Evolutionary conservation across 345 rosid species (phyloP).

Genomic region (Eucalyptus viminalis): DNA sequence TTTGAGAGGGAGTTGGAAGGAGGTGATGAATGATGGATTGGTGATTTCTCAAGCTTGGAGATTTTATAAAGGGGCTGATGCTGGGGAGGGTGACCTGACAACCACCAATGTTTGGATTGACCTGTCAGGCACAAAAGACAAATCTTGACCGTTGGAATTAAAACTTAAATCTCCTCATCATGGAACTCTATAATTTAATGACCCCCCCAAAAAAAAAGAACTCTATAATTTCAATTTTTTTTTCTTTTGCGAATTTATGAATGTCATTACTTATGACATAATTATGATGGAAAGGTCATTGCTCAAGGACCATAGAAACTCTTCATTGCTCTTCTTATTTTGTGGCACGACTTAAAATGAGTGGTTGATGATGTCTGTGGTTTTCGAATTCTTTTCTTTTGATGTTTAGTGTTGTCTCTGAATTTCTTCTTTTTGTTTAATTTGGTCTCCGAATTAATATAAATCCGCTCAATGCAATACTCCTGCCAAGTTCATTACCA

Average conservation of each 20-base stretch:
- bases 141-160: background rate
- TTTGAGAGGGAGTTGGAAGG: background rate
- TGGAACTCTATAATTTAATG: background rate
- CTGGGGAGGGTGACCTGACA: background rate
- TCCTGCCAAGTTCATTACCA: too few relatives aligned
- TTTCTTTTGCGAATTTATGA: too few relatives aligned
- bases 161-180: background rate
- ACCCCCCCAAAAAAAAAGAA: background rate
- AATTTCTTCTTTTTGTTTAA: too few relatives aligned
- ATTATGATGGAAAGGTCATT: too few relatives aligned
- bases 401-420: fast-evolving
- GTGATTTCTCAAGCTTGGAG: background rate
- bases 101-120: background rate
- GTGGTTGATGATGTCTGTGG: fast-evolving
- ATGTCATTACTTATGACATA: too few relatives aligned
- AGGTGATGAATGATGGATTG: background rate
- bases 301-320: too few relatives aligned
- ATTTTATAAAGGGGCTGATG: background rate
- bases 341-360: too few relatives aligned
- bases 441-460: fast-evolving
- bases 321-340: too few relatives aligned
- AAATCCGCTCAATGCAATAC: background rate
- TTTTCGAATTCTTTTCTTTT: too few relatives aligned
- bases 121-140: background rate
- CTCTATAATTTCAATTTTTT: fast-evolving